These are phyloP conservation scores for Xerocomus cyaneibrunnescens DNA, from an alignment of 1,284 basidiomycete species.

Conservation along the genomic window DNA sequence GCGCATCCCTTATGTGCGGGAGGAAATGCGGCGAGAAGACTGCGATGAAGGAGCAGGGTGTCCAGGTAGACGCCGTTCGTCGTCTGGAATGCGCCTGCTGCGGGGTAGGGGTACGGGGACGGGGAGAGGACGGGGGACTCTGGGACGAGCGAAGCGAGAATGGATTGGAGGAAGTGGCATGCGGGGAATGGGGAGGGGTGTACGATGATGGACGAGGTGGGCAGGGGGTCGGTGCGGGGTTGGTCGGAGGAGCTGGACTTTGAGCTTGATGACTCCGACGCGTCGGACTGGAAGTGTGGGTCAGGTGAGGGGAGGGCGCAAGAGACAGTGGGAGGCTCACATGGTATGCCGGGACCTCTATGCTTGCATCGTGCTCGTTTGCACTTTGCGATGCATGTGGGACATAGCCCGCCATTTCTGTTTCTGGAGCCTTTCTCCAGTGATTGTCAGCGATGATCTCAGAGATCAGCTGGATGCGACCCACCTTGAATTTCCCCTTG, in stretches of 20 bases:
- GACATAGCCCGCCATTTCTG: constrained; percentile 21
- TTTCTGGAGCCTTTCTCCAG: constrained; percentile 37
- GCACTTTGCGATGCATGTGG: constrained; percentile 31
- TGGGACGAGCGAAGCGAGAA: constrained; percentile 44
- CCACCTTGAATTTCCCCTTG: constrained; percentile 34
- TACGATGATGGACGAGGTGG: constrained; percentile 17
- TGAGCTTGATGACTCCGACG: constrained; percentile 47
- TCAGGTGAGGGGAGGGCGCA: neutral
- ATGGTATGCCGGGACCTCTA: constrained; percentile 41
- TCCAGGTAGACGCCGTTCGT: constrained; percentile 73
- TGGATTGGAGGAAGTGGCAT: constrained; percentile 62
- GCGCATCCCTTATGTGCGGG: constrained; percentile 60
- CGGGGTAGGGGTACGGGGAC: constrained; percentile 58
- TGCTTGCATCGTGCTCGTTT: constrained; percentile 37
- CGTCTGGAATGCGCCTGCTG: constrained; percentile 55
- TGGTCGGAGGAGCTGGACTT: constrained; percentile 39
- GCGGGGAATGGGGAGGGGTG: constrained; percentile 21
- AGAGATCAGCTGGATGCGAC: constrained; percentile 8
- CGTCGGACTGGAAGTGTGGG: constrained; percentile 40
- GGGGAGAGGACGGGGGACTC: constrained; percentile 36
- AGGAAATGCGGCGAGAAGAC: constrained; percentile 59
- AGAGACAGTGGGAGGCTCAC: neutral
- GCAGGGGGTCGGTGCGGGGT: constrained; percentile 29
- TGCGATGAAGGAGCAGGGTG: constrained; percentile 70
- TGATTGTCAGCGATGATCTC: constrained; percentile 16